Evolutionary conservation across 148 eudicot genomes (phyloP).

Genomic region (Suaeda aralocaspica): DNA sequence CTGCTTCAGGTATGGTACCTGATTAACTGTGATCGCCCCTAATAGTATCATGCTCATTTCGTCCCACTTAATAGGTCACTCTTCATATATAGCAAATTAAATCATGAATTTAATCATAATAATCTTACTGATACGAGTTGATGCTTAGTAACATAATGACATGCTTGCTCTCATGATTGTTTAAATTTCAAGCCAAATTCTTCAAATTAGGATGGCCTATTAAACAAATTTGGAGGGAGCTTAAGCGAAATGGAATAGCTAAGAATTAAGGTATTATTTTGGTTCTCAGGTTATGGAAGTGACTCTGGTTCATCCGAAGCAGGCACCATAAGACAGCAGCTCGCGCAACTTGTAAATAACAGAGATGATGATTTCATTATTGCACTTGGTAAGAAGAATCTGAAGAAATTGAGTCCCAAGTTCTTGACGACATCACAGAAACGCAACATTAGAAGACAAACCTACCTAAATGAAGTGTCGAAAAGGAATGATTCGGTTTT

Average conservation of each 20-base stretch:
- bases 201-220: too few species aligned
- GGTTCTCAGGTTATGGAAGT: conserved; percentile 45
- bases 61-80: neutral
- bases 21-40: neutral
- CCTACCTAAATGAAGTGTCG: conserved; percentile 77
- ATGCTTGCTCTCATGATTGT: neutral
- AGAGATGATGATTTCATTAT: conserved; percentile 75
- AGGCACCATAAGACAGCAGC: conserved; percentile 70
- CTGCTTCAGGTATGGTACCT: conserved; percentile 25
- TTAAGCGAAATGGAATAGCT: neutral
- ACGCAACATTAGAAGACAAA: conserved; percentile 83
- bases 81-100: neutral
- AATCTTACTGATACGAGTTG: neutral
- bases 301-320: conserved; percentile 32
- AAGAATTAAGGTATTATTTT: neutral
- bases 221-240: too few species aligned
- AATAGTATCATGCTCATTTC: neutral
- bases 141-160: neutral
- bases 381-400: conserved; percentile 70
- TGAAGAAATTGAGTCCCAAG: conserved; percentile 76
- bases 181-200: too few species aligned
- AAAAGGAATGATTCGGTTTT: conserved; percentile 74
- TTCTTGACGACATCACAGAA: conserved; percentile 83
- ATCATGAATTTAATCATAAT: neutral
- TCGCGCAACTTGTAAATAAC: conserved; percentile 48